Conservation (phyloP, 352 stramenopile genomes). For the Phytophthora sp. region DNA sequence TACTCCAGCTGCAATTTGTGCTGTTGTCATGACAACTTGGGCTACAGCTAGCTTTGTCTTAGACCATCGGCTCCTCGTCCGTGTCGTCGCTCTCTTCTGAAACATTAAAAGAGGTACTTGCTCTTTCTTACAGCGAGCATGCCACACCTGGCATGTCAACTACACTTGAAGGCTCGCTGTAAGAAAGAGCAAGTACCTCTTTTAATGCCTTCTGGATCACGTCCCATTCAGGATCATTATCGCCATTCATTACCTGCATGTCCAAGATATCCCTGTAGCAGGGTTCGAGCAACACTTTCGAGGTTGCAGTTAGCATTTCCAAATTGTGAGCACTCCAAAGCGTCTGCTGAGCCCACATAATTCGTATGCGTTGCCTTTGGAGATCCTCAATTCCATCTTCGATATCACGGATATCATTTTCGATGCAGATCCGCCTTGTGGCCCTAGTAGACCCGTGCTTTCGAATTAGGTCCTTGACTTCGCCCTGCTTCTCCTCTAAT, state of each 20-base stretch:
- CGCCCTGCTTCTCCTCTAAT: neutral
- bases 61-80: conserved; percentile 1
- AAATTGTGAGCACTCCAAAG: neutral
- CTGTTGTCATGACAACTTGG: neutral
- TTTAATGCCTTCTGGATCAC: conserved; percentile 1
- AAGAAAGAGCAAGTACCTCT: neutral
- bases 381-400: neutral
- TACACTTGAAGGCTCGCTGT: no score
- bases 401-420: conserved; percentile 1
- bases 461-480: neutral
- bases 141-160: no score
- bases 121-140: no score
- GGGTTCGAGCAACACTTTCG: neutral
- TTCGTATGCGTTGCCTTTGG: neutral
- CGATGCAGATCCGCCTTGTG: neutral
- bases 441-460: neutral
- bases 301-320: neutral
- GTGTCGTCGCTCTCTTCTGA: conserved; percentile 1
- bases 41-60: no score
- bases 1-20: no score
- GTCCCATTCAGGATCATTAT: conserved; percentile 7
- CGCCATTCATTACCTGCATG: neutral
- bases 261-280: neutral
- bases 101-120: no score
- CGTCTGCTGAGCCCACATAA: neutral